phyloP scores from a whole-genome alignment of 2,329 filamentous ascomycete genomes.

The Sarocladium oryzae region DNA sequence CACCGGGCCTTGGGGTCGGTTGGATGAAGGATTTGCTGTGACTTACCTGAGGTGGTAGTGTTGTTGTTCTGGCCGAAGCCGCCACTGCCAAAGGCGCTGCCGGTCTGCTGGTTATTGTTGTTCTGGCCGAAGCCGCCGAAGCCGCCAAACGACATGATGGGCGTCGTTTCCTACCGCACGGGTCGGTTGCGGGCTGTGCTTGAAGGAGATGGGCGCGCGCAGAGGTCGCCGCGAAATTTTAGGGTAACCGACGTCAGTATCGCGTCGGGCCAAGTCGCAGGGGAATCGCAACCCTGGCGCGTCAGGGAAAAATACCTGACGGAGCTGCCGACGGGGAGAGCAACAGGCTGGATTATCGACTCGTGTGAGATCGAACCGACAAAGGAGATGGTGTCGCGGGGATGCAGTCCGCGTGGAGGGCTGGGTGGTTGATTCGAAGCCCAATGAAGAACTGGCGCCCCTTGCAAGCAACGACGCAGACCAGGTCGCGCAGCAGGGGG shows the following conservation, averaged over 20 bases:
- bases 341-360: background rate
- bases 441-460: constrained; percentile 1
- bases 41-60: constrained; percentile 43
- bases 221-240: constrained; percentile 3
- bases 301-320: background rate
- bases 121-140: constrained; percentile 54
- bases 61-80: constrained; percentile 45
- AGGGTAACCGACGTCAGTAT: background rate
- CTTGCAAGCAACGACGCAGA: constrained; percentile 6
- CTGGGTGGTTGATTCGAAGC: background rate
- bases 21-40: constrained; percentile 12
- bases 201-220: background rate
- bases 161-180: background rate
- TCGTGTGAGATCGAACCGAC: constrained; percentile 1
- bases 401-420: background rate
- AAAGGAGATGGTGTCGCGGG: background rate
- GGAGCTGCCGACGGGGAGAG: background rate
- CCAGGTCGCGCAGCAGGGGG: constrained; percentile 5
- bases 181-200: background rate
- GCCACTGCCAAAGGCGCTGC: constrained; percentile 40
- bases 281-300: background rate
- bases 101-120: constrained; percentile 42
- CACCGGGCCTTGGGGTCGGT: background rate
- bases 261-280: background rate
- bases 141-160: constrained; percentile 52